Conservation (phyloP, 2,329 filamentous ascomycete species). For the Trichophyton equinum region DNA sequence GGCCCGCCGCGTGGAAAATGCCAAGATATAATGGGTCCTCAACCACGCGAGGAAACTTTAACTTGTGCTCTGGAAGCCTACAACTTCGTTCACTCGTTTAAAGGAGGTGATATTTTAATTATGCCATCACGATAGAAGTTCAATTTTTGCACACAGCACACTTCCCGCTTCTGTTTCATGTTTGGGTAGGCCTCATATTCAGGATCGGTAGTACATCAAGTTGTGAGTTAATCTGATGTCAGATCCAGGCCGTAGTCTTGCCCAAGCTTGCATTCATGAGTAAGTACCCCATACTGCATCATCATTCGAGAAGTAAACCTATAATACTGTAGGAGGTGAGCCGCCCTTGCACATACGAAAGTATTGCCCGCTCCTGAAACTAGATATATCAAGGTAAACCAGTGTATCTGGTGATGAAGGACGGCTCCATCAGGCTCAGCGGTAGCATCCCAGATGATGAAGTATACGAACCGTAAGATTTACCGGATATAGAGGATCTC, state of each 20-base stretch:
- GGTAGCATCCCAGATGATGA: not conserved
- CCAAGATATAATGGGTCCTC: not conserved
- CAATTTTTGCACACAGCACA: not conserved
- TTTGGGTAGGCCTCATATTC: not conserved
- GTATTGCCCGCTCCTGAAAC: not conserved
- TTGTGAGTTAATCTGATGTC: not conserved
- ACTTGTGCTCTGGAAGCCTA: not conserved
- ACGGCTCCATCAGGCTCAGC: not conserved
- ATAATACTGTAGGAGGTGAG: not conserved
- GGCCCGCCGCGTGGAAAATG: constrained; percentile 2
- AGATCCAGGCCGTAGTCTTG: not conserved
- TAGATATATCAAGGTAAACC: not conserved
- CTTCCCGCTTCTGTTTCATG: not conserved
- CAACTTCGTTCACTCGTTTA: not conserved
- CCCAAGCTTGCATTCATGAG: not conserved
- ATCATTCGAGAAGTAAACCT: not conserved
- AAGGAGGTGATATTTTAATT: not conserved
- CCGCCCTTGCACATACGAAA: not conserved
- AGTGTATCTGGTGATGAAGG: not conserved
- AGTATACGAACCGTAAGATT: not conserved
- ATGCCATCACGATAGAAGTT: not conserved
- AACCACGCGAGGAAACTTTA: not conserved
- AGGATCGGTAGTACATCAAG: not conserved
- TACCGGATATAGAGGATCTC: not conserved
- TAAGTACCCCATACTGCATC: not conserved